Evolutionary conservation across 1,284 basidiomycete genomes (phyloP).

Genomic region (Heterobasidion irregulare): DNA sequence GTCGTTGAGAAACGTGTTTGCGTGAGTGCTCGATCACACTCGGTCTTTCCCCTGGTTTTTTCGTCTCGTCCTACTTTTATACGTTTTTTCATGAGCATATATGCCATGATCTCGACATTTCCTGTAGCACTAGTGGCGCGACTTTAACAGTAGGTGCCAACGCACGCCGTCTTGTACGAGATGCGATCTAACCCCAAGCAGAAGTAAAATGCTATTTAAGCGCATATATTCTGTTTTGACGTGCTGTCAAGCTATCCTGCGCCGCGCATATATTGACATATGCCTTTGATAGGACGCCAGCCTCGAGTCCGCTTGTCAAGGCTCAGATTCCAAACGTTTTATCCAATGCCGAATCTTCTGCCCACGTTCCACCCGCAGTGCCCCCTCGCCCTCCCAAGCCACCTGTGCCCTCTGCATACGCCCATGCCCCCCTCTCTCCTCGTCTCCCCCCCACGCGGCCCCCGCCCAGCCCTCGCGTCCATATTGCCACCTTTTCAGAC

Average conservation of each 20-base stretch:
- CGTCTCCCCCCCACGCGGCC: not conserved
- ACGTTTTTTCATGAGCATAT: not conserved
- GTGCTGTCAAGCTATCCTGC: not conserved
- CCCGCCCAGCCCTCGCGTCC: not conserved
- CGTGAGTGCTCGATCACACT: slow-evolving; percentile 33
- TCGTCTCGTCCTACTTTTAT: slow-evolving; percentile 2
- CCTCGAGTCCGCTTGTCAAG: not conserved
- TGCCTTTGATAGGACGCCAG: not conserved
- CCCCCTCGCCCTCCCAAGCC: slow-evolving; percentile 2
- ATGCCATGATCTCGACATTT: not conserved
- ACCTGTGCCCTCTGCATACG: slow-evolving; percentile 13
- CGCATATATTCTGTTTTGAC: not conserved
- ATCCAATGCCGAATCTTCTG: not conserved
- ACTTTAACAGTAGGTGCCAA: no score
- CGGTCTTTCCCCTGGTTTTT: slow-evolving; percentile 3
- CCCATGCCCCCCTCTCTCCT: slow-evolving; percentile 6
- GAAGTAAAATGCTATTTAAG: no score
- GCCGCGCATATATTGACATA: not conserved
- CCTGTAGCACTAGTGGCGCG: not conserved
- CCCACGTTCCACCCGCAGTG: not conserved
- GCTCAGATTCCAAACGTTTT: not conserved
- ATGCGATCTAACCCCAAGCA: no score
- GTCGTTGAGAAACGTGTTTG: slow-evolving; percentile 37
- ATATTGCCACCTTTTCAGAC: slow-evolving; percentile 2
- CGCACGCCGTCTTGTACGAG: no score